phyloP scores from a whole-genome alignment of 345 rosid species.

The Luvunga scandens region DNA sequence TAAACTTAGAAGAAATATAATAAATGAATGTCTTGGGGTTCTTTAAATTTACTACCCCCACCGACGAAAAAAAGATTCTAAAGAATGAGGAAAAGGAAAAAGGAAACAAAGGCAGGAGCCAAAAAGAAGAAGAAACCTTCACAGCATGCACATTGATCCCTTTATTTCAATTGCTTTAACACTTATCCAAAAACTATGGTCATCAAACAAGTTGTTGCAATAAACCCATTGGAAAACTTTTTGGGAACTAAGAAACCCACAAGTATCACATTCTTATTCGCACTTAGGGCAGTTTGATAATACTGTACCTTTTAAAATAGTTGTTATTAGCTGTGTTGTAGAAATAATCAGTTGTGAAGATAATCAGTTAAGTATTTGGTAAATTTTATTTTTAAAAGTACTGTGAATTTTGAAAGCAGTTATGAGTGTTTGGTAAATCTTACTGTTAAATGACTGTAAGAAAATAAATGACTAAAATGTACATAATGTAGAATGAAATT shows the following conservation, averaged over 20 bases:
- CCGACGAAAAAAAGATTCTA: constrained; percentile 9
- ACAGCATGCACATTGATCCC: constrained; percentile 8
- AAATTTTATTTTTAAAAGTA: too few relatives aligned
- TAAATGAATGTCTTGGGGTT: neutral
- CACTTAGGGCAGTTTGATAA: too few relatives aligned
- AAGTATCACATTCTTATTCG: constrained; percentile 20
- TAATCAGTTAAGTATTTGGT: too few relatives aligned
- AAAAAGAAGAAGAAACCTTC: neutral
- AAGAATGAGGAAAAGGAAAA: neutral
- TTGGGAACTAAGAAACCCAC: constrained; percentile 19
- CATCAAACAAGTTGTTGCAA: constrained; percentile 15
- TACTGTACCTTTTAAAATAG: too few relatives aligned
- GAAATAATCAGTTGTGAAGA: too few relatives aligned
- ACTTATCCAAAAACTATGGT: constrained; percentile 8
- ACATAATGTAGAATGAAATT: too few relatives aligned
- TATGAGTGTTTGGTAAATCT: too few relatives aligned
- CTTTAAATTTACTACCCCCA: constrained; percentile 12
- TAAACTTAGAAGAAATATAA: too few relatives aligned
- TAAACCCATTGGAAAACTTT: constrained; percentile 4
- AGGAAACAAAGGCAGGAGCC: neutral
- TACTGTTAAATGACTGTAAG: too few relatives aligned
- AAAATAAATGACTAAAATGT: too few relatives aligned
- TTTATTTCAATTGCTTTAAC: neutral
- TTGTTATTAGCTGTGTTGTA: too few relatives aligned
- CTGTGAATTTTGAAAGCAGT: too few relatives aligned